Evolutionary conservation across 2,329 filamentous ascomycete species (phyloP).

Genomic region (Fragosphaeria purpurea): DNA sequence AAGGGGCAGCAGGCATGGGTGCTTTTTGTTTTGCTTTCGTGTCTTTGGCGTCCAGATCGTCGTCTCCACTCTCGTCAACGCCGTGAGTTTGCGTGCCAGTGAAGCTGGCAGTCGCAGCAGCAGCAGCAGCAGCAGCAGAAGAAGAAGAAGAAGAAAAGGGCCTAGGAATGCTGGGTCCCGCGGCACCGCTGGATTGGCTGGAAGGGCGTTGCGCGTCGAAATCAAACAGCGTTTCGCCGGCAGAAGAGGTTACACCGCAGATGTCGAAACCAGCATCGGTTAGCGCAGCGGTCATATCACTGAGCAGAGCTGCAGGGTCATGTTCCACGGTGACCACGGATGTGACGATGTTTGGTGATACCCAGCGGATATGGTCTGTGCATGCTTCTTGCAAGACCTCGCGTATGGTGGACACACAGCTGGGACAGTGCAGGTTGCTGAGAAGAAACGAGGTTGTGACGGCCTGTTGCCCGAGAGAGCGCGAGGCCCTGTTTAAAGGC

Average conservation of each 20-base stretch:
- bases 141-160: too few relatives aligned
- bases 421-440: conserved; percentile 68
- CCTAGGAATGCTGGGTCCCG: neutral
- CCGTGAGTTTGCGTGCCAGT: neutral
- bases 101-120: too few relatives aligned
- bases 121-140: too few relatives aligned
- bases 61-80: neutral
- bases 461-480: conserved; percentile 6
- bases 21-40: conserved; percentile 8
- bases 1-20: neutral
- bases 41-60: too few relatives aligned
- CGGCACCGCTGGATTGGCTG: neutral
- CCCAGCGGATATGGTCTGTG: conserved; percentile 38
- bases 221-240: conserved; percentile 16
- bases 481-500: conserved; percentile 15
- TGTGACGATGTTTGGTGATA: conserved; percentile 62
- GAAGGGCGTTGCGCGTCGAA: neutral
- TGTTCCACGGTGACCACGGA: conserved; percentile 57
- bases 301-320: conserved; percentile 33
- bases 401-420: conserved; percentile 59
- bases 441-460: conserved; percentile 54
- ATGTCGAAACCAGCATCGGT: conserved; percentile 51
- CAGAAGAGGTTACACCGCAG: conserved; percentile 33
- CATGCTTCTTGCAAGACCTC: conserved; percentile 41
- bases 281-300: conserved; percentile 34